Conservation (phyloP, 306 rosid species). For the Prinsepia uniflora region DNA sequence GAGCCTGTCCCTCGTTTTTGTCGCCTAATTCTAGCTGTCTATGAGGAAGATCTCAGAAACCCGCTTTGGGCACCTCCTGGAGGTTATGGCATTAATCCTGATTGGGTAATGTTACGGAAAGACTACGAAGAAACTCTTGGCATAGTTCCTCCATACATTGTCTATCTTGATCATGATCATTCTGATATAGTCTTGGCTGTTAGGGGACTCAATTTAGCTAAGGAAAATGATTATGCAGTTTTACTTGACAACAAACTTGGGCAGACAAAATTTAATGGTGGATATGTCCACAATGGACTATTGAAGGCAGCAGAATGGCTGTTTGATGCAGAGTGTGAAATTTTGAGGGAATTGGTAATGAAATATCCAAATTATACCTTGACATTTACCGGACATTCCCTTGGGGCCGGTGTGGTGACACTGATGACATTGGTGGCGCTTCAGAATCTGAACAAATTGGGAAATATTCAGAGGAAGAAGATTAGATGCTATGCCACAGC, state of each 20-base stretch:
- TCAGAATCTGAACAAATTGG: conserved; percentile 58
- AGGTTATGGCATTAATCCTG: conserved; percentile 84
- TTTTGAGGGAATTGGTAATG: conserved; percentile 53
- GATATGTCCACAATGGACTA: conserved; percentile 90
- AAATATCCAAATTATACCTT: conserved; percentile 61
- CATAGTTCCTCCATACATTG: conserved; percentile 71
- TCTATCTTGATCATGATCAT: conserved; percentile 81
- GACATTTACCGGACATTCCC: conserved; percentile 75
- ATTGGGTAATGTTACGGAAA: conserved; percentile 63
- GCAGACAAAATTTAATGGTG: conserved; percentile 73
- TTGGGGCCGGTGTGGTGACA: conserved; percentile 93
- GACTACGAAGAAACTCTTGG: conserved; percentile 58
- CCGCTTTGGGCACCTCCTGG: conserved; percentile 89
- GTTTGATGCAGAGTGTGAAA: conserved; percentile 61
- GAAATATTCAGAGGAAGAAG: conserved; percentile 62
- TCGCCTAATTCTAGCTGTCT: conserved; percentile 63
- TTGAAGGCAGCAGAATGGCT: conserved; percentile 79
- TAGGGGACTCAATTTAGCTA: conserved; percentile 83
- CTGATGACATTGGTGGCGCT: conserved; percentile 62
- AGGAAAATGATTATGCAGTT: conserved; percentile 77
- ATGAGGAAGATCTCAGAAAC: conserved; percentile 71
- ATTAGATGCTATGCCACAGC: conserved; percentile 80
- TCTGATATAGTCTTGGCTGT: conserved; percentile 70
- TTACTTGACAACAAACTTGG: conserved; percentile 91
- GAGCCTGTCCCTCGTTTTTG: conserved; percentile 85